Evolutionary conservation across 495 filamentous ascomycete species (phyloP), one percentile per base, ranked within the genome.

Genomic region (Massariosphaeria phaeospora): DNA sequence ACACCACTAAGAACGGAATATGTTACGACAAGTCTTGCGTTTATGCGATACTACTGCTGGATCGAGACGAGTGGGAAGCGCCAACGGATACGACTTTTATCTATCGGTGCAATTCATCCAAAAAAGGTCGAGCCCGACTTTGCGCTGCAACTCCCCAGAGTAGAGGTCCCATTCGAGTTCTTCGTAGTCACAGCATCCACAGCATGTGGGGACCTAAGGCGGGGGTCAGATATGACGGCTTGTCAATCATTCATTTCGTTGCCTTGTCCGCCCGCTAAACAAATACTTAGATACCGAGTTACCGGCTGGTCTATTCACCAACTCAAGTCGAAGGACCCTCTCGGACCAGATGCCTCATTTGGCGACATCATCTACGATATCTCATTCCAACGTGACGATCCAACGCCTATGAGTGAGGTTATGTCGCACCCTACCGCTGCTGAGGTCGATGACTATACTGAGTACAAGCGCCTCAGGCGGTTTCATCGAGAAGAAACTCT

Each of bases 381-480:
- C 52, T 48, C 48, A 23, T 61, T 70, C 47, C 52, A 62, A 33
- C 61, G 67, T 5, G 35, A 27, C 15, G 55, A 68, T 24, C 36
- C 47, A 18, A 42, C 46, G 13, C 53, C 55, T 15, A 63, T 70
- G 54, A 55, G 63, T 30, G 58, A 62, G 12, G 65, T 69, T 5
- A 36, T 70, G 5, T 35, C 39, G 23, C 56, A 56, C 7, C 70
- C 69, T 3, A 54, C 41, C 11, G 35, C 65, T 0, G 54, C 65
- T 6, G 67, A 73, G 27, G 39, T 69, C 2, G 70, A 73, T 25
- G 69, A 73, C 47, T 73, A 71, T 48, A 53, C 42, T 11, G 70
- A 71, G 50, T 71, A 67, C 51, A 71, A 70, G 44, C 67, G 66
- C 1, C 57, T 60, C 9, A 48, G 52, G 18, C 42, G 55, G 4